Conservation (phyloP, 805 yeast species). For the Yamadazyma akitaensis region DNA sequence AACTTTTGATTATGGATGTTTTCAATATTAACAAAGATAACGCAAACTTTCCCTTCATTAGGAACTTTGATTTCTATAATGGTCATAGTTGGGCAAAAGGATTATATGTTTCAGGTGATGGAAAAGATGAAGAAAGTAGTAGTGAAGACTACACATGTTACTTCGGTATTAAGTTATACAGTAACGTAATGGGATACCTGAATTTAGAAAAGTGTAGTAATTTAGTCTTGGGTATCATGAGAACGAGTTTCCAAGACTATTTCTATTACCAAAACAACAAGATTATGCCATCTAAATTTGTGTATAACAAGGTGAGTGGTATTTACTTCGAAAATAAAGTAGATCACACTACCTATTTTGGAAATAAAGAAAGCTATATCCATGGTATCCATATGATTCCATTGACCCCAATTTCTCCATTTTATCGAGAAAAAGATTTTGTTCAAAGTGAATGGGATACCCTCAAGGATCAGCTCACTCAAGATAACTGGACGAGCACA, state of each 20-base stretch:
- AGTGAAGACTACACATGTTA: constrained; percentile 71
- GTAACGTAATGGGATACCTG: constrained; percentile 48
- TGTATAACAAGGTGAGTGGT: constrained; percentile 62
- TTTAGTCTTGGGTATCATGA: constrained; percentile 55
- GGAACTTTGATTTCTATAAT: constrained; percentile 66
- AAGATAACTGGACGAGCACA: constrained; percentile 67
- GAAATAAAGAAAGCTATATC: constrained; percentile 54
- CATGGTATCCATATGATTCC: constrained; percentile 83
- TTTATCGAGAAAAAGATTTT: constrained; percentile 49
- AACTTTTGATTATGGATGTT: constrained; percentile 60
- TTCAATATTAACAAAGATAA: constrained; percentile 59
- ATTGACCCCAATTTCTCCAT: constrained; percentile 58
- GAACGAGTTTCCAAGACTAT: constrained; percentile 53
- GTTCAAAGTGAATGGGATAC: constrained; percentile 45
- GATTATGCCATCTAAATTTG: constrained; percentile 49
- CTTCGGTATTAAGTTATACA: constrained; percentile 73
- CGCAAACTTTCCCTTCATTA: constrained; percentile 56
- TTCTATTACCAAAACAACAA: constrained; percentile 45
- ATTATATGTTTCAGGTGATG: constrained; percentile 57
- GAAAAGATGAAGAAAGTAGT: constrained; percentile 68
- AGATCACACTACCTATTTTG: constrained; percentile 72
- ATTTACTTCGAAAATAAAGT: constrained; percentile 69
- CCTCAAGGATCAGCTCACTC: constrained; percentile 19
- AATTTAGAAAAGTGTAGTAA: constrained; percentile 54
- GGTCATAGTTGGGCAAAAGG: constrained; percentile 82